Conservation (phyloP, 2,329 filamentous ascomycete species). For the Claviceps pazoutovae region DNA sequence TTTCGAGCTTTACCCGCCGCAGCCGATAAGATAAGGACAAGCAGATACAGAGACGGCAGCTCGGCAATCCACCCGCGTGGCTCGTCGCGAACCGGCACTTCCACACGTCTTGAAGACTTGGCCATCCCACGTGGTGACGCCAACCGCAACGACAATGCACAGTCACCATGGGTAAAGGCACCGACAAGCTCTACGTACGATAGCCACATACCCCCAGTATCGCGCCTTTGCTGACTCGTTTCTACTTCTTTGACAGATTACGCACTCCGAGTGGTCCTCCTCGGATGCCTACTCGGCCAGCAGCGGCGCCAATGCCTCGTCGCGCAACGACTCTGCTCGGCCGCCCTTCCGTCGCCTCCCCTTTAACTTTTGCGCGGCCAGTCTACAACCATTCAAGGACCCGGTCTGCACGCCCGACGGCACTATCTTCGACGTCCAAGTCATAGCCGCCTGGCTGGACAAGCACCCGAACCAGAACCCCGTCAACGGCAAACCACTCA, state of each 20-base stretch:
- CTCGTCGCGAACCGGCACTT: no score
- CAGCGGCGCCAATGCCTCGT: conserved; percentile 27
- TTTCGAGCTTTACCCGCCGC: no score
- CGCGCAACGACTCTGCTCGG: conserved; percentile 23
- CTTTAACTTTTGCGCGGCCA: conserved; percentile 96
- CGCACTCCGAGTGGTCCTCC: conserved; percentile 94
- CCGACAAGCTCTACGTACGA: conserved; percentile 31
- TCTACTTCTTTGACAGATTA: conserved; percentile 42
- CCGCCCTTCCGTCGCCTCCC: conserved; percentile 75
- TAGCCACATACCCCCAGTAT: background rate
- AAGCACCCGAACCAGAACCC: conserved; percentile 82
- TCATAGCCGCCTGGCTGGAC: conserved; percentile 87
- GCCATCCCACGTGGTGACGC: no score
- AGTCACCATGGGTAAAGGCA: conserved; percentile 27
- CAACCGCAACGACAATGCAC: background rate
- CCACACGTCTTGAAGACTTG: no score
- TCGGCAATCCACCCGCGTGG: background rate
- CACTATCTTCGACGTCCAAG: conserved; percentile 87
- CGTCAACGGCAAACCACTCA: conserved; percentile 65
- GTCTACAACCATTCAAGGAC: conserved; percentile 86
- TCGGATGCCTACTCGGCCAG: conserved; percentile 74
- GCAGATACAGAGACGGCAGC: background rate
- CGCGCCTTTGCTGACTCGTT: background rate
- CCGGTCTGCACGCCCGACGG: conserved; percentile 82
- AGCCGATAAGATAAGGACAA: background rate